Percentiles rank a stretch among this genome's conserved stretches.
phyloP scores from a whole-genome alignment of 352 stramenopile genomes.

The Phytophthora macrochlamydospora region DNA sequence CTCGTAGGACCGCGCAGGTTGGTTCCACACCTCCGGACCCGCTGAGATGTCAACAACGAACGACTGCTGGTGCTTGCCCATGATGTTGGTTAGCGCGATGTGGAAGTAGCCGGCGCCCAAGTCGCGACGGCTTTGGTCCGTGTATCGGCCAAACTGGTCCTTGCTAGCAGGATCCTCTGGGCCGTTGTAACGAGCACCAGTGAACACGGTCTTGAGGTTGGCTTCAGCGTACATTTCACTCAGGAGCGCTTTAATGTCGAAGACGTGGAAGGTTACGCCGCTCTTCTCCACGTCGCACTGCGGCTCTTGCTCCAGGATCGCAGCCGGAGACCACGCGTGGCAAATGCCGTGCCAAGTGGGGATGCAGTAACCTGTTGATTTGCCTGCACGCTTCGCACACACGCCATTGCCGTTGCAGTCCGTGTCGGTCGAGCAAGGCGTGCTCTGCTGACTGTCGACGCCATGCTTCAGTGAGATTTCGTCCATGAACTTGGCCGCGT shows the following conservation, averaged over 20 bases:
- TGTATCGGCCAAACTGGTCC: constrained; percentile 46
- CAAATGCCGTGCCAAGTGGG: constrained; percentile 37
- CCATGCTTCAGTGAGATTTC: not conserved
- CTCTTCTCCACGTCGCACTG: constrained; percentile 31
- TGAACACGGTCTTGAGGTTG: constrained; percentile 29
- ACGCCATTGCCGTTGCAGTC: constrained; percentile 7
- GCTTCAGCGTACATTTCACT: constrained; percentile 32
- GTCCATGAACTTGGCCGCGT: not conserved
- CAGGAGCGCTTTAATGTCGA: constrained; percentile 43
- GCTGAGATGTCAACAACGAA: constrained; percentile 41
- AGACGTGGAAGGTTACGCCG: constrained; percentile 33
- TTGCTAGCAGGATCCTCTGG: constrained; percentile 3
- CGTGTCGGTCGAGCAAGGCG: not conserved
- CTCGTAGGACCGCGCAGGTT: constrained; percentile 14
- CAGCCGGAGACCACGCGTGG: constrained; percentile 35
- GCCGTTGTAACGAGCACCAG: constrained; percentile 28
- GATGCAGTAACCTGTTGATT: constrained; percentile 35
- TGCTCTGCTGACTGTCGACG: not conserved
- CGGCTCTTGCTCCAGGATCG: constrained; percentile 33
- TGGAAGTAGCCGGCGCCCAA: constrained; percentile 43
- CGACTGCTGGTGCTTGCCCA: constrained; percentile 28
- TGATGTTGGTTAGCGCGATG: constrained; percentile 40
- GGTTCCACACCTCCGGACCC: constrained; percentile 45
- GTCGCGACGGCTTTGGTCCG: constrained; percentile 33
- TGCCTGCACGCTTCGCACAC: constrained; percentile 24